phyloP scores from a whole-genome alignment of 1,139 yeast genomes.

The Pichia sp. region DNA sequence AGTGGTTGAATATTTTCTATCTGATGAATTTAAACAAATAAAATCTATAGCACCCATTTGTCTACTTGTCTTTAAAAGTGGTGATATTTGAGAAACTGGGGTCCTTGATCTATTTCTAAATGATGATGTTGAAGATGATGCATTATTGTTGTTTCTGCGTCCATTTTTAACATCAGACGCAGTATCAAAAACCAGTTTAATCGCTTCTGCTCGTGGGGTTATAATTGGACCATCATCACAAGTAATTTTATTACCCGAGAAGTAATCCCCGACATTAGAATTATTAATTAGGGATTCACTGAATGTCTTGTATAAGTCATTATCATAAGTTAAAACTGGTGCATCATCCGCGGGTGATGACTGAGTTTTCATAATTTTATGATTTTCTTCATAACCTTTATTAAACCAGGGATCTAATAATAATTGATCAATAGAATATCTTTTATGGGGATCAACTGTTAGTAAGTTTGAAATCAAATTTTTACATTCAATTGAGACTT shows the following conservation, averaged over 20 bases:
- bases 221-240: slow-evolving; percentile 16
- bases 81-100: neutral
- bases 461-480: slow-evolving; percentile 45
- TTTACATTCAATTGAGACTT: slow-evolving; percentile 47
- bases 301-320: slow-evolving; percentile 21
- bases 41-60: neutral
- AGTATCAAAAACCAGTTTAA: slow-evolving; percentile 30
- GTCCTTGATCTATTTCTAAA: neutral
- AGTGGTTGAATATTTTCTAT: neutral
- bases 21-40: neutral
- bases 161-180: slow-evolving; percentile 19
- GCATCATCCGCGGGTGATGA: slow-evolving; percentile 24
- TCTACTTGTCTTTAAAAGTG: neutral
- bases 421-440: slow-evolving; percentile 50
- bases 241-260: slow-evolving; percentile 18
- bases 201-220: slow-evolving; percentile 32
- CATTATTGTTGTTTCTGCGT: neutral
- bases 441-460: slow-evolving; percentile 46
- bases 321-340: slow-evolving; percentile 24
- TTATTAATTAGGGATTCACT: slow-evolving; percentile 20
- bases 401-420: slow-evolving; percentile 50
- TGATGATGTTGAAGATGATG: neutral
- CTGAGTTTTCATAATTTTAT: neutral
- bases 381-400: slow-evolving; percentile 24
- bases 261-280: slow-evolving; percentile 17